phyloP scores from a whole-genome alignment of 768 basidiomycete genomes.

The Trametes cingulata region DNA sequence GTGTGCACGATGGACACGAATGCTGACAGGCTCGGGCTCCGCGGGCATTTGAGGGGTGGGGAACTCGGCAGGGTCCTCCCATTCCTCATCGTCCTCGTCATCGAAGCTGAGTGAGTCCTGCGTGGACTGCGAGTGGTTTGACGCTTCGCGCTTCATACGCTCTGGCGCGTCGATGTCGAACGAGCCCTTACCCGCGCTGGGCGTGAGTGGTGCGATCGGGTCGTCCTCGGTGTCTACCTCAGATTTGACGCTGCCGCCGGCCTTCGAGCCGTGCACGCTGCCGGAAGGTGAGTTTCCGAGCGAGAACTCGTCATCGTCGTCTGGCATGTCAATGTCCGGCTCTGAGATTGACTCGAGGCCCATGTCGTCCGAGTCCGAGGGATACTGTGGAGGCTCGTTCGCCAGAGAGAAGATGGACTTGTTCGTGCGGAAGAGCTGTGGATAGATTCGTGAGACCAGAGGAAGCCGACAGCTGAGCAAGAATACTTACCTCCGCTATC shows the following conservation, averaged over 20 bases:
- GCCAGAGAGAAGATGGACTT: conserved; percentile 84
- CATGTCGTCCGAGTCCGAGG: conserved; percentile 73
- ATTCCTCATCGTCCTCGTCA: conserved; percentile 52
- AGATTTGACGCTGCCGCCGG: conserved; percentile 46
- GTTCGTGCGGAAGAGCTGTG: conserved; percentile 45
- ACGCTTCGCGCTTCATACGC: conserved; percentile 33
- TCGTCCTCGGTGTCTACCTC: conserved; percentile 75
- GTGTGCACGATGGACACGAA: neutral
- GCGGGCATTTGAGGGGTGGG: conserved; percentile 21
- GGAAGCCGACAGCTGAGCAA: neutral
- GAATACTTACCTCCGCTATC: conserved; percentile 65
- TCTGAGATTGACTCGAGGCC: conserved; percentile 85
- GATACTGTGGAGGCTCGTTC: conserved; percentile 86
- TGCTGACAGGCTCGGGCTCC: conserved; percentile 1
- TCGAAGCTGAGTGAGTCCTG: conserved; percentile 39
- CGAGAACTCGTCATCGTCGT: conserved; percentile 56
- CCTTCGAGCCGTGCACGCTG: conserved; percentile 33
- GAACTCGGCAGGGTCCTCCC: conserved; percentile 58
- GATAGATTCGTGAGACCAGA: neutral
- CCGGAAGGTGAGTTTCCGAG: conserved; percentile 34
- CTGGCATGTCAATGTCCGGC: conserved; percentile 64
- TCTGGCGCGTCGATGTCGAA: conserved; percentile 27
- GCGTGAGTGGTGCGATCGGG: conserved; percentile 68
- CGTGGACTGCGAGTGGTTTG: neutral
- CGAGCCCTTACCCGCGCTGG: conserved; percentile 46